Base-by-base conservation (phyloP, 192 early-diverging fungal species). In the Coemansia asiatica region DNA sequence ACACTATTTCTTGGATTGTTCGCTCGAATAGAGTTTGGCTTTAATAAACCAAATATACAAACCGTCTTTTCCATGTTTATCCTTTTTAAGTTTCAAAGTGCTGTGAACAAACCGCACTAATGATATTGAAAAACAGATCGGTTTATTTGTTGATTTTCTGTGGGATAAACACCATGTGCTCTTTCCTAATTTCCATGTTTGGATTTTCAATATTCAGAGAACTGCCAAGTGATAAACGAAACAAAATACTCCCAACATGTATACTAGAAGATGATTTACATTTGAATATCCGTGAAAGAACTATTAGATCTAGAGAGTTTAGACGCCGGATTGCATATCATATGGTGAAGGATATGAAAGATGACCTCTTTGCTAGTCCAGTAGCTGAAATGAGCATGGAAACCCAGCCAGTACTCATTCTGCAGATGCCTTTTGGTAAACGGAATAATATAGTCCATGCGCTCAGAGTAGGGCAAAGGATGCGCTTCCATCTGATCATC, bases 371-470 rank as follows among this genome's bases (percentile, higher is more conserved):
- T 69, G 67, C 70, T 82, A 0, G 67, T 70, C 79, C 79, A 82
- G 74, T 82, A 82, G 50, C 67, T 73, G 50, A 73, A 82, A 57
- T 82, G 79, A 6, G 74, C 66, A 7, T 82, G 69, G 61, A 82
- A 63, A 8, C 79, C 79, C 12, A 82, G 71, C 79, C 79, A 82
- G 60, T 82, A 82, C 61, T 82, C 79, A 65, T 74, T 82, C 44
- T 75, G 73, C 61, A 82, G 38, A 44, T 82, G 71, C 0, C 74
- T 29, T 21, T 82, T 82, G 16, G 63, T 72, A 44, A 72, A 76
- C 10, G 79, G 71, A 23, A 82, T 66, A 13, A 82, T 82, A 18
- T 82, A 82, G 64, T 82, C 79, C 79, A 82, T 82, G 56, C 79
- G 79, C 48, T 82, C 79, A 1, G 44, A 7, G 36, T 82, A 82